A percentile compares a stretch with the other conserved stretches of the same genome.
phyloP scores from a whole-genome alignment of 768 basidiomycete species.

The Trametes cinnabarina region DNA sequence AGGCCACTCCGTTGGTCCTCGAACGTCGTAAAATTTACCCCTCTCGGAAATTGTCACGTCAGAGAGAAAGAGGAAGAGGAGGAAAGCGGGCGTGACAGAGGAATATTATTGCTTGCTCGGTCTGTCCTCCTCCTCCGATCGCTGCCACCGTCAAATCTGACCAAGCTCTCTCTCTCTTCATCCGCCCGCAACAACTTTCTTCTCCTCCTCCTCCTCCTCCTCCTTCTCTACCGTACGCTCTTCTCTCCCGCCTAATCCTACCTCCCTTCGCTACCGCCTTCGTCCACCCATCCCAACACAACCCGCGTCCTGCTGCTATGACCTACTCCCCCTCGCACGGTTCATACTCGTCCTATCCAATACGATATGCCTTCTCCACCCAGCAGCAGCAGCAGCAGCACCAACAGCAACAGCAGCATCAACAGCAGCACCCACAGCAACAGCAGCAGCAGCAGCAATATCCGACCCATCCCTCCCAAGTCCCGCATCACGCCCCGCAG shows the following conservation, averaged over 20 bases:
- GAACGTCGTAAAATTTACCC: slow-evolving; percentile 19
- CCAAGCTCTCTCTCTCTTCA: not conserved
- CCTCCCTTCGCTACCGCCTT: slow-evolving; percentile 7
- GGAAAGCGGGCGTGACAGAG: not conserved
- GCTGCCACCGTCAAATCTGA: slow-evolving; percentile 7
- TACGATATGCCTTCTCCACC: slow-evolving; percentile 19
- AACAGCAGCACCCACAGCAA: not conserved
- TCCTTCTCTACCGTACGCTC: no score
- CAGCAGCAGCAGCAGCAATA: not conserved
- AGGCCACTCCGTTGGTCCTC: slow-evolving; percentile 5
- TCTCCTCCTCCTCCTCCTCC: not conserved
- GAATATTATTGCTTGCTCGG: not conserved
- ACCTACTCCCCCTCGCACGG: slow-evolving; percentile 20
- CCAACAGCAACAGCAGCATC: not conserved
- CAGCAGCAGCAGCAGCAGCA: slow-evolving; percentile 16
- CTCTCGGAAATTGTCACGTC: not conserved
- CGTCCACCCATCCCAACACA: not conserved
- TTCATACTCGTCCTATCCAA: slow-evolving; percentile 16
- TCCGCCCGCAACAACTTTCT: slow-evolving; percentile 12
- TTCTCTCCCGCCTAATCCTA: slow-evolving; percentile 21
- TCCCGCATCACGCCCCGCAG: slow-evolving; percentile 1
- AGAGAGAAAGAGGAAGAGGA: not conserved
- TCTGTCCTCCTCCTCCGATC: not conserved
- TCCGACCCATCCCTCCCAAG: not conserved
- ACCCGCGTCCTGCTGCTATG: slow-evolving; percentile 2